Base-by-base conservation (phyloP, 179 eudicot genomes). In the Carnegiea gigantea region DNA sequence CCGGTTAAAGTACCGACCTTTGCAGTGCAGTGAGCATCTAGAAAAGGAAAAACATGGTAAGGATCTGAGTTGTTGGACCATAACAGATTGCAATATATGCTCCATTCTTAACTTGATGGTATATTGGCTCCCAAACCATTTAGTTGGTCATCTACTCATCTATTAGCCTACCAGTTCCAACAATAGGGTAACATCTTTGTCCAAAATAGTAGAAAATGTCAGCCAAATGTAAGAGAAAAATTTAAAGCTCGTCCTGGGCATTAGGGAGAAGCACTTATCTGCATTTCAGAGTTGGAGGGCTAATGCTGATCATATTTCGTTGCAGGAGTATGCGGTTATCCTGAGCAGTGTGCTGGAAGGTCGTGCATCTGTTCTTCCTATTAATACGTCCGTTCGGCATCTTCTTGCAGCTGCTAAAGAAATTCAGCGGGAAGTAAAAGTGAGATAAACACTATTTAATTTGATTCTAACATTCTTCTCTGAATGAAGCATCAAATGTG, bases 351-450 rank as follows among this genome's bases (percentile, higher is more conserved):
- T 88, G 82, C 73, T 93, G 80, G 90, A 84, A 82, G 91, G 84
- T 80, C 84, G 59, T 59, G 79, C 83, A 43, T 91, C 95, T 20
- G 75, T 92, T 83, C 83, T 83, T 83, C 94, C 99, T 64, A 88
- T 95, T 36, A 77, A 82, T 71, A 68, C 85, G 48, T 88, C 99
- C 44, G 84, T 94, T 59, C 83, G 85, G 82, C 91, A 89, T 78
- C 81, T 95, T 53, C 73, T 60, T n/a, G 70, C 77, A 57, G 94
- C 91, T 83, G 95, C 99, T 71, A 88, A 85, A 73, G 85, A 87
- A 86, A 86, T 89, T 14, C 83, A 85, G 68, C 91, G 92, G 67
- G 94, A 93, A 87, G 82, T 78, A n/a, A 85, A 90, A 94, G 98
- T 95, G 77, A 88, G 86, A 81, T 70, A 60, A 59, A 18, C 15